phyloP scores from a whole-genome alignment of 2,329 filamentous ascomycete species.

The Hypoxylon sp. region DNA sequence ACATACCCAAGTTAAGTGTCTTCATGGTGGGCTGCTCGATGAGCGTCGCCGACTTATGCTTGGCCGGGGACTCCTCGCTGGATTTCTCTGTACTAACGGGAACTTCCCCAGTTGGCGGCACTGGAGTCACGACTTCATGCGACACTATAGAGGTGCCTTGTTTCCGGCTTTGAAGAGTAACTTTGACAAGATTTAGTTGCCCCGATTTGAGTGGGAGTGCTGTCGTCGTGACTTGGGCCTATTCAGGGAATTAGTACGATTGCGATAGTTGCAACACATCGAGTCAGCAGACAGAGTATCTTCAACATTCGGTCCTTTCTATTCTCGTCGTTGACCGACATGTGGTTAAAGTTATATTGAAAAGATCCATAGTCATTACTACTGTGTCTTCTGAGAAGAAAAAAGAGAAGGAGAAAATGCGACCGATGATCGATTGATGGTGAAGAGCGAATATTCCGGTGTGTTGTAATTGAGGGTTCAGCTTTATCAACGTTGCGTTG shows the following conservation, averaged over 20 bases:
- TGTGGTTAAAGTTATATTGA: constrained; percentile 91
- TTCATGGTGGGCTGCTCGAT: constrained; percentile 72
- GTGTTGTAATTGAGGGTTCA: too few relatives aligned
- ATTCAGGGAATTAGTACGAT: constrained; percentile 53
- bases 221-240: constrained; percentile 60
- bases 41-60: constrained; percentile 54
- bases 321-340: constrained; percentile 91
- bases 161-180: constrained; percentile 84
- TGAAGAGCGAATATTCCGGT: too few relatives aligned
- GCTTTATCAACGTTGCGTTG: too few relatives aligned
- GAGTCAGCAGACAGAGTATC: constrained; percentile 62
- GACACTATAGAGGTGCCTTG: constrained; percentile 73
- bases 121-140: constrained; percentile 60
- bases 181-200: constrained; percentile 86
- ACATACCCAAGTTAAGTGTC: constrained; percentile 90
- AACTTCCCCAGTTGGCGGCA: constrained; percentile 69
- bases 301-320: constrained; percentile 82
- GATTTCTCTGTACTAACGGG: constrained; percentile 58
- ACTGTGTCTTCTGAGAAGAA: too few relatives aligned
- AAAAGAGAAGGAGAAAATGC: too few relatives aligned
- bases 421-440: too few relatives aligned
- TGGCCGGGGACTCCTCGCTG: constrained; percentile 62
- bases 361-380: constrained; percentile 77
- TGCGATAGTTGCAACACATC: constrained; percentile 10
- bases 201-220: constrained; percentile 68